Evolutionary conservation across 208 protist species (phyloP).

Genomic region (Porcisia hertigi): DNA sequence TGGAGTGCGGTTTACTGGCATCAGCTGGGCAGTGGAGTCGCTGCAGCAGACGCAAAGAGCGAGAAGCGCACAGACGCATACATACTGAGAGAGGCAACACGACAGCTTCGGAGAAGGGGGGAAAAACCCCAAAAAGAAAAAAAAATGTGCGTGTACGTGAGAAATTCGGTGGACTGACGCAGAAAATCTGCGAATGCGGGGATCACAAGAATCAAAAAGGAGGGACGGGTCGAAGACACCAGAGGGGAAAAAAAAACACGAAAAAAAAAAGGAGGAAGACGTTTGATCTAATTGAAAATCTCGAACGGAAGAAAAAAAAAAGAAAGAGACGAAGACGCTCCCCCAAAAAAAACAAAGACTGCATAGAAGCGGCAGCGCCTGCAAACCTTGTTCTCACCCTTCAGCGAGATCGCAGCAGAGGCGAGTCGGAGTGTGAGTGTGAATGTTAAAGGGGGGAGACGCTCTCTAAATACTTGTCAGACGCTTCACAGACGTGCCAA

Average conservation of each 20-base stretch:
- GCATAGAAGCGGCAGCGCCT: too few relatives aligned
- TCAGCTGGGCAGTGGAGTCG: too few relatives aligned
- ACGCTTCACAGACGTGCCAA: conserved; percentile 82
- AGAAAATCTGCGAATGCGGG: background rate
- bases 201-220: background rate
- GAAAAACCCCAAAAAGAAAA: too few relatives aligned
- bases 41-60: too few relatives aligned
- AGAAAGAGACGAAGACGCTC: background rate
- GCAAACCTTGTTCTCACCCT: too few relatives aligned
- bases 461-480: conserved; percentile 54
- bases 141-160: background rate
- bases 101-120: too few relatives aligned
- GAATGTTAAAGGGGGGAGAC: background rate
- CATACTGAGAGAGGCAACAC: too few relatives aligned
- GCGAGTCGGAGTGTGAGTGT: background rate
- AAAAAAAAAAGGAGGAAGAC: background rate
- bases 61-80: too few relatives aligned
- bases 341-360: background rate
- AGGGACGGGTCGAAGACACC: background rate
- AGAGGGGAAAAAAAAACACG: too few relatives aligned
- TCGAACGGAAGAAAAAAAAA: background rate
- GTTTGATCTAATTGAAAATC: background rate
- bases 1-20: too few relatives aligned
- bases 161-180: background rate
- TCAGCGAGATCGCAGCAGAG: background rate